Conservation (phyloP, 192 early-diverging fungal species). For the Backusella circina region DNA sequence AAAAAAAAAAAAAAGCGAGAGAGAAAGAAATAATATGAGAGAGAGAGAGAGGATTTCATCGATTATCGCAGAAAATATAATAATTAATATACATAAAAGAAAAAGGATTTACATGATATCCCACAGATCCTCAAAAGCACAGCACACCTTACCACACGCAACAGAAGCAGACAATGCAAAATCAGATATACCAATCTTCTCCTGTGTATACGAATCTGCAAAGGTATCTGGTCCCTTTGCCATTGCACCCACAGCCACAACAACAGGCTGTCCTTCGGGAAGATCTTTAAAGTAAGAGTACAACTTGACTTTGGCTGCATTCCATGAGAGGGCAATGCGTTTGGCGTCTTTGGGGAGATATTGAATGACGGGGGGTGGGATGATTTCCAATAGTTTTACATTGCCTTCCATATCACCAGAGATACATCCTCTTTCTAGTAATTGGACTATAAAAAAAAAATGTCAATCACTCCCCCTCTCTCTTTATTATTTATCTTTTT, state of each 20-base stretch:
- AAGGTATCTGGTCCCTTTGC: slow-evolving; percentile 93
- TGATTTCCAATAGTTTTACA: slow-evolving; percentile 84
- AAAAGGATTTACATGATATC: slow-evolving; percentile 64
- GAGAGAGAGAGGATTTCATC: background rate
- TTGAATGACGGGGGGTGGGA: slow-evolving; percentile 91
- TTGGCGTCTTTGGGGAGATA: slow-evolving; percentile 85
- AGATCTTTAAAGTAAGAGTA: slow-evolving; percentile 67
- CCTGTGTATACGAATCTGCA: slow-evolving; percentile 90
- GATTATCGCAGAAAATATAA: background rate
- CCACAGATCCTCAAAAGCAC: slow-evolving; percentile 88
- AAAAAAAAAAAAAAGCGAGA: background rate
- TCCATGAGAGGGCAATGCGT: slow-evolving; percentile 85
- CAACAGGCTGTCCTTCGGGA: slow-evolving; percentile 72
- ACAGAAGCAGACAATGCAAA: slow-evolving; percentile 95
- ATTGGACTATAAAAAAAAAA: slow-evolving; percentile 66
- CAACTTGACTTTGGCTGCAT: slow-evolving; percentile 78
- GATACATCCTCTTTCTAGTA: slow-evolving; percentile 92
- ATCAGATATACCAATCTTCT: slow-evolving; percentile 93
- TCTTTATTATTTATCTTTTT: too few species aligned
- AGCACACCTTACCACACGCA: slow-evolving; percentile 91
- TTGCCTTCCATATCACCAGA: slow-evolving; percentile 76
- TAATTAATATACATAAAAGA: background rate
- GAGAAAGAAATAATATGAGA: background rate
- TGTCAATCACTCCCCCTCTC: background rate
- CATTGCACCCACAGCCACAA: slow-evolving; percentile 94